phyloP scores from a whole-genome alignment of 2,329 filamentous ascomycete genomes.

The Orbilia oligospora region DNA sequence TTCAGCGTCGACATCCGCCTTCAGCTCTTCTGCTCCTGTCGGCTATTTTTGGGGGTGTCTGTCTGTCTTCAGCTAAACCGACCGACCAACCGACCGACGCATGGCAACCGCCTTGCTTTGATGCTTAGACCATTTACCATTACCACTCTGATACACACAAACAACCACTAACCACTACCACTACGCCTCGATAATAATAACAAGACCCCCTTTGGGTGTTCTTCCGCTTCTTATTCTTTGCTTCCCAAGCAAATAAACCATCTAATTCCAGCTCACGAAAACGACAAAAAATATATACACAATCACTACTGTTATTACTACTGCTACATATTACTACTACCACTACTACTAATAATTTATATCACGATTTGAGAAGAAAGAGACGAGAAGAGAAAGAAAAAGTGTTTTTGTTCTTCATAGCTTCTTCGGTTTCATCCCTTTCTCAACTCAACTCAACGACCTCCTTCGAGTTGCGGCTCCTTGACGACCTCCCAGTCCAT shows the following conservation, averaged over 20 bases:
- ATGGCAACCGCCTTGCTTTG: conserved; percentile 48
- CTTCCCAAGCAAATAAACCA: conserved; percentile 6
- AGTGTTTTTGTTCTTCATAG: conserved; percentile 35
- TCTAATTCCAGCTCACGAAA: conserved; percentile 14
- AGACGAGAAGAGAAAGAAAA: conserved; percentile 28
- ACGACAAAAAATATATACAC: conserved; percentile 13
- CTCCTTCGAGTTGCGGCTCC: conserved; percentile 51
- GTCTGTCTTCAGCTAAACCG: conserved; percentile 28
- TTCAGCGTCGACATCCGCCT: conserved; percentile 20
- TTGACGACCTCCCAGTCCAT: conserved; percentile 44
- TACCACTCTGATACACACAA: background rate
- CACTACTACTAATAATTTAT: background rate
- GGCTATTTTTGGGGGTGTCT: conserved; percentile 48
- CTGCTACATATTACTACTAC: background rate
- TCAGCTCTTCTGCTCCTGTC: conserved; percentile 38
- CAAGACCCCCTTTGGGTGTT: background rate
- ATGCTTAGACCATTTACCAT: background rate
- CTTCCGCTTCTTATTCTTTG: background rate
- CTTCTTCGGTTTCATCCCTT: conserved; percentile 2
- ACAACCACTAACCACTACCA: background rate
- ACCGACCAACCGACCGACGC: conserved; percentile 32
- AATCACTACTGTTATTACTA: background rate
- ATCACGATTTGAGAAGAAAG: conserved; percentile 30
- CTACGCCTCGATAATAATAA: conserved; percentile 5
- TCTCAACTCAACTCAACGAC: conserved; percentile 34